A percentile compares a stretch with the other conserved stretches of the same genome.
Conservation (phyloP, 2,329 filamentous ascomycete species). For the Diplodia scrobiculata region DNA sequence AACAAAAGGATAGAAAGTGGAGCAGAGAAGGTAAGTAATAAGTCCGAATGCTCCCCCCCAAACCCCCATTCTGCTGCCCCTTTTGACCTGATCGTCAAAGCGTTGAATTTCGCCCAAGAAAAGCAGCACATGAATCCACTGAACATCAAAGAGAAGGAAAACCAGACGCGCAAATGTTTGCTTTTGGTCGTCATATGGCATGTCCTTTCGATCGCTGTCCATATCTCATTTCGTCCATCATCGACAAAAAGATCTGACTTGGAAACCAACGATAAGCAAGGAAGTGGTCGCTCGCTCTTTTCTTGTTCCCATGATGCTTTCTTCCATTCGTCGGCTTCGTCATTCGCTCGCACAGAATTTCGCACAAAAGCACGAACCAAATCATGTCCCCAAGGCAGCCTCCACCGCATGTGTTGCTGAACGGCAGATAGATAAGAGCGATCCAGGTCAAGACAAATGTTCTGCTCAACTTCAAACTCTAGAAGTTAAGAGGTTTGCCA, state of each 20-base stretch:
- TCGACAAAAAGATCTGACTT: constrained; percentile 19
- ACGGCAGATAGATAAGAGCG: constrained; percentile 14
- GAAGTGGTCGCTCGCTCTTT: constrained; percentile 12
- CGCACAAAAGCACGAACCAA: constrained; percentile 15
- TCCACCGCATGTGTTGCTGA: neutral
- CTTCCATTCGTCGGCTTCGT: constrained; percentile 19
- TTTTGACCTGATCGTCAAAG: constrained; percentile 16
- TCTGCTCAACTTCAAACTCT: constrained; percentile 14
- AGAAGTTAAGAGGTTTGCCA: constrained; percentile 16
- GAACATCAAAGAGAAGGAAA: constrained; percentile 23
- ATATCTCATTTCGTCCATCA: constrained; percentile 14
- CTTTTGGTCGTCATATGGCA: constrained; percentile 25
- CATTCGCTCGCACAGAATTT: constrained; percentile 1
- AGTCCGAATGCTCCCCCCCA: constrained; percentile 8
- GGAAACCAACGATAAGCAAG: constrained; percentile 11
- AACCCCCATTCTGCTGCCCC: constrained; percentile 1
- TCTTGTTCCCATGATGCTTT: constrained; percentile 26
- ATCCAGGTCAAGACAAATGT: neutral
- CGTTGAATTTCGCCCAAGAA: neutral
- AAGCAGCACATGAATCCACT: constrained; percentile 7
- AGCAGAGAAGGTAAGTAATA: constrained; percentile 21
- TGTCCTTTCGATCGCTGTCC: constrained; percentile 25
- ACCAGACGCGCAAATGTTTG: constrained; percentile 24
- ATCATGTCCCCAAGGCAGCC: constrained; percentile 17
- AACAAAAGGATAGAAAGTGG: neutral